Percentiles rank a stretch among this genome's conserved stretches.
phyloP scores from a whole-genome alignment of 1,139 yeast genomes.

The Magnusiomyces suaveolens region DNA sequence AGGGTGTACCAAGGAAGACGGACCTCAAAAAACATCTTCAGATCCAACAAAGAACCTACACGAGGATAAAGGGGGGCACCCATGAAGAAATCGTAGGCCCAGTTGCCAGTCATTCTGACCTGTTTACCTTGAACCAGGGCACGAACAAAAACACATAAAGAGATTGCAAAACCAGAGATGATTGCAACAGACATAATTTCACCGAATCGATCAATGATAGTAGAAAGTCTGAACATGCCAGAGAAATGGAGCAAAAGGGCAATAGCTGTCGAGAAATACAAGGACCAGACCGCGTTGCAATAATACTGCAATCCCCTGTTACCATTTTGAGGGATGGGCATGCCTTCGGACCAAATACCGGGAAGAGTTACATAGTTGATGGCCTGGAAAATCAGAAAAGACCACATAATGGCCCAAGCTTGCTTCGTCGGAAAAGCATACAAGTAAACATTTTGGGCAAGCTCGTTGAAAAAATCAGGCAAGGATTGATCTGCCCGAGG shows the following conservation, averaged over 20 bases:
- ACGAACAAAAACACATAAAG: slow-evolving; percentile 58
- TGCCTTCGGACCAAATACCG: slow-evolving; percentile 92
- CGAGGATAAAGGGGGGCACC: slow-evolving; percentile 97
- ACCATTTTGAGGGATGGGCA: slow-evolving; percentile 73
- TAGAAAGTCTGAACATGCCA: slow-evolving; percentile 62
- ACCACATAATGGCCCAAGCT: slow-evolving; percentile 62
- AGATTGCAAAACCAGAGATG: slow-evolving; percentile 57
- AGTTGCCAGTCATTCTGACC: slow-evolving; percentile 86
- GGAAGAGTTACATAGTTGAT: slow-evolving; percentile 79
- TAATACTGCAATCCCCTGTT: slow-evolving; percentile 77
- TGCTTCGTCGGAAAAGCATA: slow-evolving; percentile 61
- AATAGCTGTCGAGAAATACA: slow-evolving; percentile 57
- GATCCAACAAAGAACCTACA: slow-evolving; percentile 69
- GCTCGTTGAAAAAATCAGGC: slow-evolving; percentile 43
- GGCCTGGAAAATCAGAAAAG: slow-evolving; percentile 63
- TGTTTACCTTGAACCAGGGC: slow-evolving; percentile 42
- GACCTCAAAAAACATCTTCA: slow-evolving; percentile 95
- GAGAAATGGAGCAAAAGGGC: slow-evolving; percentile 58
- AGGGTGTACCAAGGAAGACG: slow-evolving; percentile 94
- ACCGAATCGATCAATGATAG: slow-evolving; percentile 72
- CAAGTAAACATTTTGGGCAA: slow-evolving; percentile 39
- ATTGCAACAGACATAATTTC: slow-evolving; percentile 90
- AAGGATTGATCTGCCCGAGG: slow-evolving; percentile 56
- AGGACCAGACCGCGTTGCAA: slow-evolving; percentile 84
- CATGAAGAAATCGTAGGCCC: slow-evolving; percentile 84